Evolutionary conservation across 2,329 filamentous ascomycete genomes (phyloP).

Genomic region (Neoarthrinium moseri): DNA sequence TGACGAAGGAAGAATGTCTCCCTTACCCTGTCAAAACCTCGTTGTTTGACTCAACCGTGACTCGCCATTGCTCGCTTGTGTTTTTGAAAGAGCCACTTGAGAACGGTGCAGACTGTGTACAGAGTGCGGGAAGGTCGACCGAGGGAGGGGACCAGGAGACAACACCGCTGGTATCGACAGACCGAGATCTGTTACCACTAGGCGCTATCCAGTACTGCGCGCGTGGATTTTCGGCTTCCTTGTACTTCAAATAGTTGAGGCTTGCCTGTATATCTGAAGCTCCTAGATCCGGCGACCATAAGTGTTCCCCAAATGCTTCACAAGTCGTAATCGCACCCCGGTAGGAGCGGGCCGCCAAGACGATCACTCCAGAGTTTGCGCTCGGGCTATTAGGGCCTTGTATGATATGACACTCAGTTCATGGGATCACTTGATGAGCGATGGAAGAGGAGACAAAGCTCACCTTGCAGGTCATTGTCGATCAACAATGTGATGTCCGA

Average conservation of each 20-base stretch:
- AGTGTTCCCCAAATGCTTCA: conserved; percentile 35
- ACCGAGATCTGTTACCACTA: conserved; percentile 15
- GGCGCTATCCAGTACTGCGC: conserved; percentile 36
- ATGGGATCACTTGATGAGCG: too few species aligned
- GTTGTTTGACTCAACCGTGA: conserved; percentile 35
- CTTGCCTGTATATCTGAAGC: conserved; percentile 27
- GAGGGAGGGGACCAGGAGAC: conserved; percentile 15
- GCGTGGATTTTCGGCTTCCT: conserved; percentile 18
- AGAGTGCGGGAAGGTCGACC: conserved; percentile 33
- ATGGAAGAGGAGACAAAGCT: too few species aligned
- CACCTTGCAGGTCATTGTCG: conserved; percentile 41
- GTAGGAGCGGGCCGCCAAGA: conserved; percentile 28
- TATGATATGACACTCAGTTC: too few species aligned
- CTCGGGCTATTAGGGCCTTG: conserved; percentile 31
- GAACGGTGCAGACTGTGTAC: conserved; percentile 41
- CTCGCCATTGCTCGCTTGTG: conserved; percentile 32
- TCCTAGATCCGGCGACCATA: conserved; percentile 31
- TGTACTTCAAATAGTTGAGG: conserved; percentile 35
- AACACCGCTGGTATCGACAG: conserved; percentile 26
- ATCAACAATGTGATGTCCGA: conserved; percentile 36
- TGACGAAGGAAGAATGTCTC: neutral
- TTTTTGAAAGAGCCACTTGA: conserved; percentile 32
- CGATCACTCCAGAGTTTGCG: conserved; percentile 32
- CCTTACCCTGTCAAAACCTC: conserved; percentile 34
- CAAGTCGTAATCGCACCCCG: conserved; percentile 29